phyloP scores from a whole-genome alignment of 2,329 filamentous ascomycete genomes.

The Diaporthe sp. region DNA sequence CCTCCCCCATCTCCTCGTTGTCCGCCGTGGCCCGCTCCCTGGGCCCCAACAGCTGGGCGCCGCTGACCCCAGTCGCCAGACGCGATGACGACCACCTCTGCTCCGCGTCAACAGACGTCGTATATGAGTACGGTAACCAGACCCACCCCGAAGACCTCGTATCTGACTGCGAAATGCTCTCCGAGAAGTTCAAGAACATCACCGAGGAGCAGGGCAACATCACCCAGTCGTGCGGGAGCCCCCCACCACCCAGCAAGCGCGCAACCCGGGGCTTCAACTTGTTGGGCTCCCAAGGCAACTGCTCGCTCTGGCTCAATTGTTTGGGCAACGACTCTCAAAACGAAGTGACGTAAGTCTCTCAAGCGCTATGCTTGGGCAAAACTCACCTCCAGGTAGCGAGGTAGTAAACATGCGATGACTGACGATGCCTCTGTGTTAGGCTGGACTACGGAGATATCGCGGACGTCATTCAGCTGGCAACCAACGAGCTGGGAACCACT shows the following conservation, averaged over 20 bases:
- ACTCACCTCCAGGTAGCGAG: not conserved
- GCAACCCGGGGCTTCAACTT: accelerated
- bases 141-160: not conserved
- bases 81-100: not conserved
- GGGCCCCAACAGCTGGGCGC: too few relatives aligned
- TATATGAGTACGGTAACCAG: not conserved
- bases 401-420: not conserved
- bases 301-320: not conserved
- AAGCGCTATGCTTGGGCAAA: not conserved
- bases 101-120: too few relatives aligned
- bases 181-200: not conserved
- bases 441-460: not conserved
- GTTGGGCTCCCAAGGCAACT: not conserved
- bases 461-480: not conserved
- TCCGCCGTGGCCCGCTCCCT: not conserved
- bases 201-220: not conserved
- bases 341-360: not conserved
- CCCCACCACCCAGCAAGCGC: not conserved
- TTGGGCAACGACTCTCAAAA: not conserved
- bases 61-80: not conserved
- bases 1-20: not conserved
- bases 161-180: not conserved
- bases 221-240: not conserved
- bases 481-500: not conserved
- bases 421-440: not conserved